Conservation (phyloP, 1,284 basidiomycete species). For the Trametes hirsuta region DNA sequence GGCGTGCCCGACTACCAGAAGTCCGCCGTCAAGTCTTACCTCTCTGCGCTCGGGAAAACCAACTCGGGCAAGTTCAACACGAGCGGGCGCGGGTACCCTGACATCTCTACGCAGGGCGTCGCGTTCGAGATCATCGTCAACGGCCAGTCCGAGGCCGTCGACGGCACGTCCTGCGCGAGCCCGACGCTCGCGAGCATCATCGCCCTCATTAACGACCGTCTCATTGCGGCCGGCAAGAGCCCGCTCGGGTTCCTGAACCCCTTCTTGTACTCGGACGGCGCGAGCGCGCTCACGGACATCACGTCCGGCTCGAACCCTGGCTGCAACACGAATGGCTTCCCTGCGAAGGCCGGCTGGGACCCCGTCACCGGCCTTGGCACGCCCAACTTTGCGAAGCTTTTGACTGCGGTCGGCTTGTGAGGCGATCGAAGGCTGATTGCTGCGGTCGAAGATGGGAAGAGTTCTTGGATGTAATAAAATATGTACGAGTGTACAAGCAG, state of each 20-base stretch:
- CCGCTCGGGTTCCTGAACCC: constrained; percentile 55
- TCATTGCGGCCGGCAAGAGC: constrained; percentile 45
- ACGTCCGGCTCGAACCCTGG: constrained; percentile 35
- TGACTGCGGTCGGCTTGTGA: constrained; percentile 13
- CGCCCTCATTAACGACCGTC: constrained; percentile 57
- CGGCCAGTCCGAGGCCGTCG: constrained; percentile 44
- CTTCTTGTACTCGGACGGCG: constrained; percentile 38
- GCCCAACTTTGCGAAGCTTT: constrained; percentile 33
- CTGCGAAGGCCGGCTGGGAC: constrained; percentile 42
- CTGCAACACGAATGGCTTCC: constrained; percentile 42
- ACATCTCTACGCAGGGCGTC: constrained; percentile 35
- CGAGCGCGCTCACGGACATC: constrained; percentile 46
- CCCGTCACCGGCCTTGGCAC: constrained; percentile 37
- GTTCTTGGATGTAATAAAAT: background rate
- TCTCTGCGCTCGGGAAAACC: constrained; percentile 32
- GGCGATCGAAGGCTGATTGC: no score
- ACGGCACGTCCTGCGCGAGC: constrained; percentile 50
- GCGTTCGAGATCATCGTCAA: constrained; percentile 35
- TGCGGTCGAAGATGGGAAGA: background rate
- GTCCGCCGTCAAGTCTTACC: constrained; percentile 39
- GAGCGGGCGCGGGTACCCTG: constrained; percentile 38
- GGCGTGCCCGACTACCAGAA: constrained; percentile 44
- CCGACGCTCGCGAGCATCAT: constrained; percentile 59
- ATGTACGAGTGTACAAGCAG: background rate
- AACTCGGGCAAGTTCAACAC: constrained; percentile 35